Evolutionary conservation across 2,329 filamentous ascomycete genomes (phyloP).

Genomic region (Fusarium verrucosum): DNA sequence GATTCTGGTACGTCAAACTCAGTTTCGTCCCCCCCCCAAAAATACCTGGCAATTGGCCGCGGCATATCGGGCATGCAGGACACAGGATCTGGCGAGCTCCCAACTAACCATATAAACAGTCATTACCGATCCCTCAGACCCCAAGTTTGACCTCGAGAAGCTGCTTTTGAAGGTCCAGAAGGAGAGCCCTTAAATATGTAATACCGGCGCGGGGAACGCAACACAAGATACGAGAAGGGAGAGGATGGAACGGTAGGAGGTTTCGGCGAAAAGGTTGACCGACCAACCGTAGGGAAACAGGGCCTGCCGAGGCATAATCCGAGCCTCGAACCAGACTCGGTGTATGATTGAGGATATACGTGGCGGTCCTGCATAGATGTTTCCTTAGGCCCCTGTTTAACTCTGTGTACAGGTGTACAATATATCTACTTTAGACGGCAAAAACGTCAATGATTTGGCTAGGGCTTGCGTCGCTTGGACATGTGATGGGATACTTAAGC

Average conservation of each 20-base stretch:
- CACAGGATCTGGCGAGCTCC: not conserved
- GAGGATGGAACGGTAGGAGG: slow-evolving; percentile 42
- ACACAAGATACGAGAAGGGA: slow-evolving; percentile 39
- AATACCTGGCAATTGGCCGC: slow-evolving; percentile 22
- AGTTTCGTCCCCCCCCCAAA: slow-evolving; percentile 9
- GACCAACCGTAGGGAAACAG: slow-evolving; percentile 38
- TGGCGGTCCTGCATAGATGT: slow-evolving; percentile 60
- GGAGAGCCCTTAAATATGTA: slow-evolving; percentile 58
- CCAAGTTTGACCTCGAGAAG: slow-evolving; percentile 93
- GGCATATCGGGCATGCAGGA: slow-evolving; percentile 10
- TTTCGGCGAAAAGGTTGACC: slow-evolving; percentile 41
- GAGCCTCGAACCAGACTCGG: slow-evolving; percentile 46
- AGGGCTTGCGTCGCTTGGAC: slow-evolving; percentile 15
- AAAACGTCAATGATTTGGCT: slow-evolving; percentile 38
- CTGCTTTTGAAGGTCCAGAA: slow-evolving; percentile 72
- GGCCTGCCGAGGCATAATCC: slow-evolving; percentile 43
- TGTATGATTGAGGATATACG: slow-evolving; percentile 54
- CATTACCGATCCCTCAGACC: slow-evolving; percentile 74
- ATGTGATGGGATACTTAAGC: slow-evolving; percentile 1
- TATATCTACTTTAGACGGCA: slow-evolving; percentile 60
- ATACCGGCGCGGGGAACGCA: slow-evolving; percentile 23
- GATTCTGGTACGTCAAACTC: slow-evolving; percentile 46
- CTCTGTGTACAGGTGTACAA: slow-evolving; percentile 64
- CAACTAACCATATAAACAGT: slow-evolving; percentile 45
- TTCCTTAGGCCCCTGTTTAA: slow-evolving; percentile 57